phyloP scores from a whole-genome alignment of 2,329 filamentous ascomycete genomes.

The Pseudohalonectria lignicola region DNA sequence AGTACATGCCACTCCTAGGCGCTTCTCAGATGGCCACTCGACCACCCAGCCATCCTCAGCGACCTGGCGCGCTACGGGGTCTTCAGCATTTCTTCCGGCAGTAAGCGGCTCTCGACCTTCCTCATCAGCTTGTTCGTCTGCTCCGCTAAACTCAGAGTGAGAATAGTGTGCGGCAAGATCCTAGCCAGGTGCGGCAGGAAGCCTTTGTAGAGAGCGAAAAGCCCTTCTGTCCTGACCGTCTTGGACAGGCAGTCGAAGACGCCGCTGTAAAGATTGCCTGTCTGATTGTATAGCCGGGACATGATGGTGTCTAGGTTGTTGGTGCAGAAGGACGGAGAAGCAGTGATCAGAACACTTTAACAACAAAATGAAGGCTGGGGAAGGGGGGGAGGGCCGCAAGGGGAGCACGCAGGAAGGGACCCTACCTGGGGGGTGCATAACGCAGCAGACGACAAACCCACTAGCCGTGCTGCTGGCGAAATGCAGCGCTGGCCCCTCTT shows the following conservation, averaged over 20 bases:
- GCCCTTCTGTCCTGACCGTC: slow-evolving; percentile 81
- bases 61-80: not conserved
- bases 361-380: too few relatives aligned
- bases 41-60: too few relatives aligned
- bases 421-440: slow-evolving; percentile 93
- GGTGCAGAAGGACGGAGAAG: too few relatives aligned
- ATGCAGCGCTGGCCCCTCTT: slow-evolving; percentile 83
- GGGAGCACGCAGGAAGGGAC: slow-evolving; percentile 4
- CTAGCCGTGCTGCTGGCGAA: slow-evolving; percentile 79
- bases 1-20: too few relatives aligned
- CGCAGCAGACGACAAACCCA: slow-evolving; percentile 91
- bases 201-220: slow-evolving; percentile 94
- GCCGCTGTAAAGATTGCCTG: slow-evolving; percentile 88
- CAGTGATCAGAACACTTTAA: too few relatives aligned
- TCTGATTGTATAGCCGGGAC: slow-evolving; percentile 98
- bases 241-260: slow-evolving; percentile 88
- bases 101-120: slow-evolving; percentile 54
- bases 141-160: slow-evolving; percentile 87
- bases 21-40: too few relatives aligned
- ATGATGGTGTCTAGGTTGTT: slow-evolving; percentile 81
- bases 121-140: slow-evolving; percentile 92
- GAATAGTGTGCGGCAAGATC: slow-evolving; percentile 89
- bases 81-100: slow-evolving; percentile 25
- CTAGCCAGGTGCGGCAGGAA: slow-evolving; percentile 90
- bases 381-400: too few relatives aligned